Conservation (phyloP, 805 yeast species). For the Candida oleophila region DNA sequence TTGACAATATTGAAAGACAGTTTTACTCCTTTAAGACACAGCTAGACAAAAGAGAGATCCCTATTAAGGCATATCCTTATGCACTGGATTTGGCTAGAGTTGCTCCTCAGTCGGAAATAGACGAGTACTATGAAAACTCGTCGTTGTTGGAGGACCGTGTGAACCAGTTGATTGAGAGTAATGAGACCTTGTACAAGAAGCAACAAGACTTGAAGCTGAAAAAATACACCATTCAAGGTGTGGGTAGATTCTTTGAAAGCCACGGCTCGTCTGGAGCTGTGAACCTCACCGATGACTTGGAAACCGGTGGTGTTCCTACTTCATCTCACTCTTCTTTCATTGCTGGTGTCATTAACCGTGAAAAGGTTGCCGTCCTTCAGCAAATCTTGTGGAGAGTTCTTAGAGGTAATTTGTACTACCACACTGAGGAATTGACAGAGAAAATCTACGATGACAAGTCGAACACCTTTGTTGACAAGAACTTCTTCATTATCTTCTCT, state of each 20-base stretch:
- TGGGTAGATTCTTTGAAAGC: constrained; percentile 33
- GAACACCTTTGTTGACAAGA: constrained; percentile 62
- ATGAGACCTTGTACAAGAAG: constrained; percentile 59
- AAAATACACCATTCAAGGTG: constrained; percentile 48
- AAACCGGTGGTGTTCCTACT: constrained; percentile 27
- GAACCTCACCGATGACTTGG: constrained; percentile 29
- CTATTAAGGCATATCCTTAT: constrained; percentile 26
- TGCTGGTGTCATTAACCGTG: constrained; percentile 80
- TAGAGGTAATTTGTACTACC: constrained; percentile 86
- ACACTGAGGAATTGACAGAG: constrained; percentile 69
- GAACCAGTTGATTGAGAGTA: constrained; percentile 65
- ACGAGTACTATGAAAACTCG: constrained; percentile 64
- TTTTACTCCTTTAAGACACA: constrained; percentile 43
- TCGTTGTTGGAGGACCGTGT: constrained; percentile 73
- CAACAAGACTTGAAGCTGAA: constrained; percentile 70
- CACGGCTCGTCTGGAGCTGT: constrained; percentile 27
- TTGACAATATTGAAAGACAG: constrained; percentile 90
- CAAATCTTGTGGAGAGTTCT: constrained; percentile 88
- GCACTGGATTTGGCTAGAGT: constrained; percentile 21
- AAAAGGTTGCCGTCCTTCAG: constrained; percentile 67
- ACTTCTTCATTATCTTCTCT: constrained; percentile 83
- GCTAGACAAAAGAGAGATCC: constrained; percentile 49
- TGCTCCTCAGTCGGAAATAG: constrained; percentile 59
- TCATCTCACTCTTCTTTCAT: constrained; percentile 44
- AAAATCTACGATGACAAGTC: constrained; percentile 62